Base-by-base conservation (phyloP, 2,329 filamentous ascomycete genomes). In the Neophaeococcomyces aloes region DNA sequence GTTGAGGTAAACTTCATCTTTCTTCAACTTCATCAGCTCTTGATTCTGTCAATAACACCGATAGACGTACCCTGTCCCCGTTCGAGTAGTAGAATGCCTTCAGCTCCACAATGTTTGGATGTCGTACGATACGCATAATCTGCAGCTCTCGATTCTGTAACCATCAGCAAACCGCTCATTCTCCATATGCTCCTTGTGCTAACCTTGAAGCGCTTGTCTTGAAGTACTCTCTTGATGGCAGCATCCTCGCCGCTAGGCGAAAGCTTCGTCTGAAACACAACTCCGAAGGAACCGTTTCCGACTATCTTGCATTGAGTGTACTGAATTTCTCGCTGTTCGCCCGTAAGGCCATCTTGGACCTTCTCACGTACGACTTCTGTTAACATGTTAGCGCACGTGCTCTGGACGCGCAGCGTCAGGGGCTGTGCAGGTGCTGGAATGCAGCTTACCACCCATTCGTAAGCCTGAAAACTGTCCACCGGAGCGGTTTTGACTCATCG, bases 11-110 rank as follows among this genome's bases (percentile, higher is more conserved):
- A 98, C 91, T 69, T 98, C 91, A 65, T 98, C 91, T 72, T 95
- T 89, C 84, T 91, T 54, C 37, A 32, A 30, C 37, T 13, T 15
- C 3, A 36, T 46, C 25, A 38, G 27, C 15, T 14, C 29, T 4
- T 17, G 38, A n/a, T 30, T 19, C 14, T 21, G 15, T 3, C 15
- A 13, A n/a, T n/a, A 23, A 19, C 18, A 14, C 6, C 36, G 44
- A 35, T 34, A 49, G 42, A 70, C 75, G 57, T 79, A 98, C 91
- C 66, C 91, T 81, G 67, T 98, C 91, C 61, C 91, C 91, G 63
- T 96, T 98, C 57, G 89, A 95, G 70, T 96, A 98, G 71, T 95
- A 98, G 70, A 98, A 98, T 42, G 91, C 91, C 72, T 98, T 98
- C 53, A 98, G 75, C 66, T 96, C 88, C 48, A 98, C 91, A 59